A percentile compares a stretch with the other conserved stretches of the same genome.
phyloP scores from a whole-genome alignment of 75 land plant genomes.

The Cunninghamia lanceolata region DNA sequence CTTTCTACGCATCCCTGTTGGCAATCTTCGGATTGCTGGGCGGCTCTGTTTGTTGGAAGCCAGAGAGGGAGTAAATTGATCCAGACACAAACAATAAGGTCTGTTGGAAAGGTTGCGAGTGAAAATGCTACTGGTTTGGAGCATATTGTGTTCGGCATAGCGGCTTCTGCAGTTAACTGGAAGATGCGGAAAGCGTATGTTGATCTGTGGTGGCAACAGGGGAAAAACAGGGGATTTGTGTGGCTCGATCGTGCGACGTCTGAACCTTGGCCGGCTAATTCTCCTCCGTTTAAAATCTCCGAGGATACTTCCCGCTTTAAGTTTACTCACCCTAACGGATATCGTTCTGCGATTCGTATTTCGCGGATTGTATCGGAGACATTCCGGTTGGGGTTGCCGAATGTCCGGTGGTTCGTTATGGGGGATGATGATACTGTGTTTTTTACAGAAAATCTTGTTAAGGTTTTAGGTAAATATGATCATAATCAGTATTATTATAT shows the following conservation, averaged over 20 bases:
- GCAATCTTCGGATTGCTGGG: background rate
- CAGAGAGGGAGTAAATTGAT: too few species aligned
- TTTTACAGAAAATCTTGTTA: conserved; percentile 53
- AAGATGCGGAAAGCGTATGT: conserved; percentile 39
- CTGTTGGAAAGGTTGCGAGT: background rate
- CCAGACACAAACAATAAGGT: background rate
- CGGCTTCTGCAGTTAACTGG: conserved; percentile 56
- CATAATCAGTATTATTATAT: conserved; percentile 61
- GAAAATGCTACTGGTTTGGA: conserved; percentile 19
- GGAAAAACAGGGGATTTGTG: conserved; percentile 47
- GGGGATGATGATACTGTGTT: conserved; percentile 81
- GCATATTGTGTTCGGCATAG: conserved; percentile 71
- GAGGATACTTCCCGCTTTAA: conserved; percentile 43
- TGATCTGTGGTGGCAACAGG: conserved; percentile 69
- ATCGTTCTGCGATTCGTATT: conserved; percentile 56
- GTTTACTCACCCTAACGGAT: conserved; percentile 42
- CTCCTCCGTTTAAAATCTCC: conserved; percentile 40
- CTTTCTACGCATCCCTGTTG: conserved; percentile 12
- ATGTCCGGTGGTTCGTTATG: conserved; percentile 69
- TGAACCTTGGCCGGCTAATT: conserved; percentile 10
- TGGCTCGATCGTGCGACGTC: conserved; percentile 56
- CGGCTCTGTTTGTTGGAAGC: background rate
- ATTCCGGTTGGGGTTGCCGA: conserved; percentile 36
- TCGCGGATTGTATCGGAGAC: conserved; percentile 36
- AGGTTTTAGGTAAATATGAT: conserved; percentile 50